Evolutionary conservation across 208 protist species (phyloP).

Genomic region (Histomonas meleagridis): DNA sequence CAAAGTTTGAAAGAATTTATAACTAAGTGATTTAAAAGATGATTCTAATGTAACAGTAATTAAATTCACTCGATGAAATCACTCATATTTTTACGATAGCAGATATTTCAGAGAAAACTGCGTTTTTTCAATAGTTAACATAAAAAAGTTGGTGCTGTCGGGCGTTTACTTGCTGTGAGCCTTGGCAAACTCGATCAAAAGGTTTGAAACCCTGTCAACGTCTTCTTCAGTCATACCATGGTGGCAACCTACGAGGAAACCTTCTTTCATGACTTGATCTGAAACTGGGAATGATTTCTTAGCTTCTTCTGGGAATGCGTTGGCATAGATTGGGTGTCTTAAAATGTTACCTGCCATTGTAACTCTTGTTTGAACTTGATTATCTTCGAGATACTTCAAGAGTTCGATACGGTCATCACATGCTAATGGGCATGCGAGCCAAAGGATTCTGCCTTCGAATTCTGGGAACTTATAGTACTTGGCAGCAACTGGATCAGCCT

Average conservation of each 20-base stretch:
- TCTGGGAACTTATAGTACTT: slow-evolving; percentile 28
- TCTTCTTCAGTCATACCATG: slow-evolving; percentile 42
- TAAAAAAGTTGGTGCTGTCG: too few species aligned
- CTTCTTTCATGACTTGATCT: slow-evolving; percentile 42
- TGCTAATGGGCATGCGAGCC: slow-evolving; percentile 42
- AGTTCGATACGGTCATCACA: slow-evolving; percentile 37
- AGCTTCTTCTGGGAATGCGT: slow-evolving; percentile 30
- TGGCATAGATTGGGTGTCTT: slow-evolving; percentile 42
- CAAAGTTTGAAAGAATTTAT: too few species aligned
- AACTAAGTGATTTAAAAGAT: too few species aligned
- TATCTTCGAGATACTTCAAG: slow-evolving; percentile 38
- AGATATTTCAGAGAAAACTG: too few species aligned
- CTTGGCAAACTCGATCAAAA: slow-evolving; percentile 30
- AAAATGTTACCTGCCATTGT: slow-evolving; percentile 49
- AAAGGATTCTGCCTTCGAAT: not conserved
- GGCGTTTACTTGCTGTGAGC: too few species aligned
- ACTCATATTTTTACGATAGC: too few species aligned
- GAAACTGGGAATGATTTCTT: not conserved
- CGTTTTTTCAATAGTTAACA: too few species aligned
- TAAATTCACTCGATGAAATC: too few species aligned
- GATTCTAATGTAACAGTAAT: too few species aligned
- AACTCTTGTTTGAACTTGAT: slow-evolving; percentile 47
- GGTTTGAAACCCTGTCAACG: slow-evolving; percentile 40
- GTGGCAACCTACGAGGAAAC: slow-evolving; percentile 46
- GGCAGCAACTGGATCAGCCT: not conserved